Conservation (phyloP, 805 yeast species). For the Nakazawaea siamensis region DNA sequence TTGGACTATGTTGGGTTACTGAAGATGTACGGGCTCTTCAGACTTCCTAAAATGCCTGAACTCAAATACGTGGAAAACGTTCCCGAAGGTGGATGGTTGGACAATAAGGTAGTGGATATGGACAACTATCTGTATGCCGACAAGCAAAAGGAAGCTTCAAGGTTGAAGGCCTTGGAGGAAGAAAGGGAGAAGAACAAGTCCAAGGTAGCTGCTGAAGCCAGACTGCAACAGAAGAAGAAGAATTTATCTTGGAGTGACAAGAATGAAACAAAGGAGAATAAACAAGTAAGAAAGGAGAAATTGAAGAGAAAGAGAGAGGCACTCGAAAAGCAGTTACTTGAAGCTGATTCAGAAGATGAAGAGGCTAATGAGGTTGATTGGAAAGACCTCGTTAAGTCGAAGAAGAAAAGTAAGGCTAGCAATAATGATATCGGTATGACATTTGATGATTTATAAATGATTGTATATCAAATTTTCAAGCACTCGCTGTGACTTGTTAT, state of each 20-base stretch:
- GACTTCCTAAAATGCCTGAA: slow-evolving; percentile 96
- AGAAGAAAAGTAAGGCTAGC: slow-evolving; percentile 47
- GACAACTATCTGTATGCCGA: slow-evolving; percentile 62
- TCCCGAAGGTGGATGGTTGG: slow-evolving; percentile 73
- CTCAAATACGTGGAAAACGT: slow-evolving; percentile 41
- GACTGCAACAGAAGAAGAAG: slow-evolving; percentile 37
- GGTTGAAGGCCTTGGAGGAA: slow-evolving; percentile 51
- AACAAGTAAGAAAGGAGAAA: slow-evolving; percentile 58
- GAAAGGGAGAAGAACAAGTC: slow-evolving; percentile 22
- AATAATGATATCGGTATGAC: slow-evolving; percentile 28
- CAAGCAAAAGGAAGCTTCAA: slow-evolving; percentile 48
- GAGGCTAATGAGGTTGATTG: slow-evolving; percentile 61
- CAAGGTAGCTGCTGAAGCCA: slow-evolving; percentile 29
- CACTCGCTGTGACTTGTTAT: slow-evolving; percentile 37
- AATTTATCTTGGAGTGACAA: slow-evolving; percentile 81
- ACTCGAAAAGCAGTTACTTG: slow-evolving; percentile 43
- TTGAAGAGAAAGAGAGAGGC: slow-evolving; percentile 60
- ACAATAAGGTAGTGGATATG: slow-evolving; percentile 48
- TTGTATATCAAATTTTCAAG: slow-evolving; percentile 2
- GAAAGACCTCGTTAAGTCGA: slow-evolving; percentile 71
- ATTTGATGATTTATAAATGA: slow-evolving; percentile 47
- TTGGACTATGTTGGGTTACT: slow-evolving; percentile 72
- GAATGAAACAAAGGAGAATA: slow-evolving; percentile 50
- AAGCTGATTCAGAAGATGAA: slow-evolving; percentile 36
- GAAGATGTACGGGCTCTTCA: slow-evolving; percentile 65